Conservation (phyloP, 2,329 filamentous ascomycete species). For the Scedosporium boydii region DNA sequence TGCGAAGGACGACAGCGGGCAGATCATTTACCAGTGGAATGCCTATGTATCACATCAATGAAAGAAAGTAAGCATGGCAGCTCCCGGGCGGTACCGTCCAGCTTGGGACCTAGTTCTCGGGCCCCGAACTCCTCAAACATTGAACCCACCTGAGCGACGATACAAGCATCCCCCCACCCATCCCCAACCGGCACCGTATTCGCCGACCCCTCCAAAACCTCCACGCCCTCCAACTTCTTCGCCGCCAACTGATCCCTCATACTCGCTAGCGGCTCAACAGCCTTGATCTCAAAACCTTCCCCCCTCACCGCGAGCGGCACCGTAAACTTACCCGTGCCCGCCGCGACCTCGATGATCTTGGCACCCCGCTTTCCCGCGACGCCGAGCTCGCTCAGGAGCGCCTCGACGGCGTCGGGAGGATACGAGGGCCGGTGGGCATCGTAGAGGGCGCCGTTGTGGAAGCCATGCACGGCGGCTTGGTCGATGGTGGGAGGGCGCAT, state of each 20-base stretch:
- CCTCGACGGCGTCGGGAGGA: slow-evolving; percentile 44
- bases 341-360: slow-evolving; percentile 53
- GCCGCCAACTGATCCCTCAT: slow-evolving; percentile 53
- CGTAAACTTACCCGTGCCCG: slow-evolving; percentile 64
- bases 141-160: slow-evolving; percentile 55
- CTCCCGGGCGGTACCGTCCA: neutral
- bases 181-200: slow-evolving; percentile 44
- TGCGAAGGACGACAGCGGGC: no score
- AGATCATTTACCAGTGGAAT: slow-evolving; percentile 43
- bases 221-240: slow-evolving; percentile 48
- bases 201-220: slow-evolving; percentile 48
- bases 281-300: slow-evolving; percentile 51
- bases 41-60: slow-evolving; percentile 20
- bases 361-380: slow-evolving; percentile 36
- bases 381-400: slow-evolving; percentile 46
- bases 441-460: slow-evolving; percentile 54
- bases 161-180: slow-evolving; percentile 53
- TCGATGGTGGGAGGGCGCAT: slow-evolving; percentile 33
- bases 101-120: neutral
- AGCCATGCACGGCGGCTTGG: slow-evolving; percentile 44
- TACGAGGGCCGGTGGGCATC: slow-evolving; percentile 62
- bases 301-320: slow-evolving; percentile 47
- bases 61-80: slow-evolving; percentile 7
- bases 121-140: neutral
- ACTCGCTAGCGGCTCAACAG: slow-evolving; percentile 53